A percentile compares a stretch with the other conserved stretches of the same genome.
Conservation (phyloP, 805 yeast genomes). For the Metschnikowia lochheadii region DNA sequence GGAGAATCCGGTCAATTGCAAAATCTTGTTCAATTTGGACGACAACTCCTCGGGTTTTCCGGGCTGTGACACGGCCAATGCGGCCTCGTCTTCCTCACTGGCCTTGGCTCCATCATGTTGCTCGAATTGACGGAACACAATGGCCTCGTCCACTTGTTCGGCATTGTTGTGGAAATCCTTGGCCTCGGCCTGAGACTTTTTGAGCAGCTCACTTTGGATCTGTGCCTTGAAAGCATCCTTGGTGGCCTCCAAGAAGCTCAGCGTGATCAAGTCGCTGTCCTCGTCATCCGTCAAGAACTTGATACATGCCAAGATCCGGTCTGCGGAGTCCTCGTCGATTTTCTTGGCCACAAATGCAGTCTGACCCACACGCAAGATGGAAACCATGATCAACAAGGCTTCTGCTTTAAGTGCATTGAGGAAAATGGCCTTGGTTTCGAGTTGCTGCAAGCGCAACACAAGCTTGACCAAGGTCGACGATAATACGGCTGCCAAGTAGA, state of each 20-base stretch:
- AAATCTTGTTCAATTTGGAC: constrained; percentile 81
- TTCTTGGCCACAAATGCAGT: constrained; percentile 62
- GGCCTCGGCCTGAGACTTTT: constrained; percentile 53
- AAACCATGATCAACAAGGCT: constrained; percentile 88
- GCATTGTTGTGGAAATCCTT: constrained; percentile 58
- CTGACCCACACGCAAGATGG: constrained; percentile 84
- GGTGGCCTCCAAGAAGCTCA: constrained; percentile 83
- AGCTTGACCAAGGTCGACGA: constrained; percentile 86
- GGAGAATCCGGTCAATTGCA: constrained; percentile 95
- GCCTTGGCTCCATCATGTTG: constrained; percentile 28
- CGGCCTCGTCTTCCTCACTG: constrained; percentile 45
- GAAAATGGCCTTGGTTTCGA: constrained; percentile 50
- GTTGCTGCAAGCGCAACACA: constrained; percentile 66
- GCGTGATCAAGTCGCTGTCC: constrained; percentile 47
- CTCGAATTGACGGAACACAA: constrained; percentile 74
- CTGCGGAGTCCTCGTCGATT: constrained; percentile 96
- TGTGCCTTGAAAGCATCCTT: constrained; percentile 77
- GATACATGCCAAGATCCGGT: constrained; percentile 85
- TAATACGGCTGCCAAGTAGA: constrained; percentile 83
- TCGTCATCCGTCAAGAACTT: constrained; percentile 70
- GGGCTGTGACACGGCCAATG: constrained; percentile 51
- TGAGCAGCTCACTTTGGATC: constrained; percentile 54
- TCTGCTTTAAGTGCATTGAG: constrained; percentile 89
- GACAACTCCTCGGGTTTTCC: constrained; percentile 56
- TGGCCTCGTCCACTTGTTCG: constrained; percentile 73